Evolutionary conservation across 2,329 filamentous ascomycete species (phyloP).

Genomic region (Seiridium unicorne): DNA sequence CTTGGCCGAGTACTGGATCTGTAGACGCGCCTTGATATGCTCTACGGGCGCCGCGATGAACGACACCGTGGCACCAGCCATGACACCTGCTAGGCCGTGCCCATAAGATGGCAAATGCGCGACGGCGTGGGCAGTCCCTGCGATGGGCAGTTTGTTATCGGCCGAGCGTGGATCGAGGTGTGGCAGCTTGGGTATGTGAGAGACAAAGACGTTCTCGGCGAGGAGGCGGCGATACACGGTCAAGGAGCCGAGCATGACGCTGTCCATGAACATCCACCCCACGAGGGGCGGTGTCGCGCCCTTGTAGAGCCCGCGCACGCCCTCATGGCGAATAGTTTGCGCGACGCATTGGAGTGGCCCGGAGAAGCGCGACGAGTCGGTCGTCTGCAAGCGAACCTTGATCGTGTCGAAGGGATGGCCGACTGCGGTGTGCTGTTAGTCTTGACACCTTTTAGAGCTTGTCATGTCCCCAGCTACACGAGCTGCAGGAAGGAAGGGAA

Average conservation of each 20-base stretch:
- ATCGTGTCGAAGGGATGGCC: slow-evolving; percentile 88
- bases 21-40: slow-evolving; percentile 89
- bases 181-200: slow-evolving; percentile 31
- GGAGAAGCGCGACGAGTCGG: slow-evolving; percentile 71
- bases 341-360: slow-evolving; percentile 84
- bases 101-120: slow-evolving; percentile 67
- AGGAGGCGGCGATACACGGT: slow-evolving; percentile 86
- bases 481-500: not conserved
- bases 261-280: slow-evolving; percentile 99
- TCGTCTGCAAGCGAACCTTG: slow-evolving; percentile 94
- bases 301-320: slow-evolving; percentile 85
- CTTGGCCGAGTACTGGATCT: slow-evolving; percentile 85
- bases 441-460: not conserved
- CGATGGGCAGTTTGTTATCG: slow-evolving; percentile 15
- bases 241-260: slow-evolving; percentile 83
- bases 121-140: slow-evolving; percentile 31
- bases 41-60: slow-evolving; percentile 93
- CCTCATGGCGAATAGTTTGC: slow-evolving; percentile 84
- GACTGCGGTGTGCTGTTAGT: slow-evolving; percentile 36
- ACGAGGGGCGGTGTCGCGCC: slow-evolving; percentile 87
- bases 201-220: slow-evolving; percentile 75
- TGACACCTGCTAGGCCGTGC: slow-evolving; percentile 82
- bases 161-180: slow-evolving; percentile 30
- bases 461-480: not conserved
- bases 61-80: slow-evolving; percentile 86